Conservation (phyloP, 768 basidiomycete genomes). For the Mycena crocata region DNA sequence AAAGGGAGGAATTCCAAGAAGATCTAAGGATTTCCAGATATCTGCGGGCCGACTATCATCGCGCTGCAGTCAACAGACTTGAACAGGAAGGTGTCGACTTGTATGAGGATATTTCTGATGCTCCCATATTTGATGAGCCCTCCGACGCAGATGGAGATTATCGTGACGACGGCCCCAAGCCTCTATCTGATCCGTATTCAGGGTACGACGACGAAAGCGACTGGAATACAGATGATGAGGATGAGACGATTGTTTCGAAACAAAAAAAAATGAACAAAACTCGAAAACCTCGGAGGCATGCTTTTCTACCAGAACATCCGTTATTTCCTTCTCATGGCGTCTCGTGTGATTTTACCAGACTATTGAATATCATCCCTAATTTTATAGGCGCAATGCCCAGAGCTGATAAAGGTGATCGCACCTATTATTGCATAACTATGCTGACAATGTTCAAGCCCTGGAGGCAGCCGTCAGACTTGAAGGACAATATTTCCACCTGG, state of each 20-base stretch:
- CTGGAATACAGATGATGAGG: not conserved
- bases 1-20: not conserved
- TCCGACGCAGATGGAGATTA: not conserved
- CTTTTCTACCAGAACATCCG: not conserved
- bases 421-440: constrained; percentile 43
- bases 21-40: not conserved
- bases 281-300: not conserved
- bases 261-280: not conserved
- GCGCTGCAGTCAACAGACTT: no score
- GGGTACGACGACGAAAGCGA: not conserved
- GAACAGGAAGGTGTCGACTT: not conserved
- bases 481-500: constrained; percentile 15
- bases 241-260: not conserved
- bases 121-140: not conserved
- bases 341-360: constrained; percentile 12
- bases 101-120: not conserved
- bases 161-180: not conserved
- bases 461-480: constrained; percentile 36
- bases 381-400: constrained; percentile 40
- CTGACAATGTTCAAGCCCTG: constrained; percentile 41
- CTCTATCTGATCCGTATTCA: no score
- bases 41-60: not conserved
- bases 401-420: constrained; percentile 41
- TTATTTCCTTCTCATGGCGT: not conserved
- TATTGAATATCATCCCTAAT: constrained; percentile 34